Base-by-base conservation (phyloP, 257 asterid genomes). In the Nicotiana attenuata region DNA sequence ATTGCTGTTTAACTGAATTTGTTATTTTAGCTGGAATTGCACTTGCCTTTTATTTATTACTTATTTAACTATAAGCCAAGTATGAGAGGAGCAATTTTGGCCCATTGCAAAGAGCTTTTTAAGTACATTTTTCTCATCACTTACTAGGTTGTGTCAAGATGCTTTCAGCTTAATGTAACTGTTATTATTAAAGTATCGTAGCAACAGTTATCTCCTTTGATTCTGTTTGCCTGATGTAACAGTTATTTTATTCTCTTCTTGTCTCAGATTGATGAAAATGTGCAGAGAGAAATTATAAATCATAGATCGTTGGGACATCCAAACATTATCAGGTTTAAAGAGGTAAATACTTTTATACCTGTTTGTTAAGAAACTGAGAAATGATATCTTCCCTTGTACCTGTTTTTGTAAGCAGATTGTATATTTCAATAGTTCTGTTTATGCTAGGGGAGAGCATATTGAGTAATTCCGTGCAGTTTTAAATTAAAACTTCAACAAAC, bases 271-370 rank as follows among this genome's bases (percentile, higher is more conserved):
- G 97, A 93, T 84, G 97, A 92, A 89, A 94, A 94, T 81, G 98
- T 94, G 75, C 97, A 95, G 6, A 90, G 98, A 57, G 98, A 94
- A 93, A 94, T 94, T 82, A 94, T 94, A 81, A 94, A 94, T 81
- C 98, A 94, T 86, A 88, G 92, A 81, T 93, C 97, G 59, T 91
- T 94, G 84, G 91, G 89, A 83, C 98, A 94, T 85, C 98, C 98
- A 1, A 94, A 94, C 83, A 94, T 94, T 75, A 82, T 93, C 80
- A 88, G 97, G 82, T 94, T 94, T 90, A 94, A 92, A 88, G 97
- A 94, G 97, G 98, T 92, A 85, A 88, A 83, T 28, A 41, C 61
- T 29, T 81, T 71, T n/a, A 1, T 45, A 24, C 13, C 22, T 15
- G 7, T 50, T 69, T 75, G 65, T 71, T 56, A 33, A 55, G 33